phyloP scores from a whole-genome alignment of 257 asterid species.

The Solanum lignicaule region DNA sequence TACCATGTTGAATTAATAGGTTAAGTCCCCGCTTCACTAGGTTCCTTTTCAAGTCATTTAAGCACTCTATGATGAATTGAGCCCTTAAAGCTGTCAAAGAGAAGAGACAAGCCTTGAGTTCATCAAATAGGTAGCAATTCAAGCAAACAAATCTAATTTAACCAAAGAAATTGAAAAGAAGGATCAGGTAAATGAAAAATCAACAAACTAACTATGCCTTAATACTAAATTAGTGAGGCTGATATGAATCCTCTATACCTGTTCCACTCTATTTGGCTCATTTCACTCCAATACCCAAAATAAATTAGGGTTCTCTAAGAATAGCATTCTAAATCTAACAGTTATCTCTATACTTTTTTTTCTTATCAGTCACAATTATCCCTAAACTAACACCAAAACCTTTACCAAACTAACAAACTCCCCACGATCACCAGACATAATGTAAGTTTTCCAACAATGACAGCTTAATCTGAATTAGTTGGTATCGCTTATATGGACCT shows the following conservation, averaged over 20 bases:
- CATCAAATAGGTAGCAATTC: not conserved
- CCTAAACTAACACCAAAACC: not conserved
- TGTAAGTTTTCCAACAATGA: not conserved
- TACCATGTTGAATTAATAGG: constrained; percentile 70
- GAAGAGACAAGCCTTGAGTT: not conserved
- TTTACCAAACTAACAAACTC: not conserved
- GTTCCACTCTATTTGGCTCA: not conserved
- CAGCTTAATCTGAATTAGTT: not conserved
- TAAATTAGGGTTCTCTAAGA: not conserved
- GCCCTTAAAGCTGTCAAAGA: constrained; percentile 71
- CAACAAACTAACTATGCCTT: not conserved
- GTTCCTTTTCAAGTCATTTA: constrained; percentile 58
- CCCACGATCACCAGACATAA: not conserved
- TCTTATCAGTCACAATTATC: not conserved
- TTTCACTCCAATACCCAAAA: not conserved
- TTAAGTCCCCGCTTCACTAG: constrained; percentile 62
- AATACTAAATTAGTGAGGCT: not conserved
- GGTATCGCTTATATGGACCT: too few species aligned
- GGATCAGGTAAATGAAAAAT: not conserved
- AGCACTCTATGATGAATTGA: constrained; percentile 64
- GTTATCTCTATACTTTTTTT: not conserved
- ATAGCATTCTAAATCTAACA: not conserved
- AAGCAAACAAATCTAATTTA: not conserved
- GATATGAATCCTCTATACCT: not conserved
- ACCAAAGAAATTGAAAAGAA: not conserved